These are phyloP conservation scores for Venturia pyrina DNA, from an alignment of 2,329 filamentous ascomycete species.

Conservation along the genomic window DNA sequence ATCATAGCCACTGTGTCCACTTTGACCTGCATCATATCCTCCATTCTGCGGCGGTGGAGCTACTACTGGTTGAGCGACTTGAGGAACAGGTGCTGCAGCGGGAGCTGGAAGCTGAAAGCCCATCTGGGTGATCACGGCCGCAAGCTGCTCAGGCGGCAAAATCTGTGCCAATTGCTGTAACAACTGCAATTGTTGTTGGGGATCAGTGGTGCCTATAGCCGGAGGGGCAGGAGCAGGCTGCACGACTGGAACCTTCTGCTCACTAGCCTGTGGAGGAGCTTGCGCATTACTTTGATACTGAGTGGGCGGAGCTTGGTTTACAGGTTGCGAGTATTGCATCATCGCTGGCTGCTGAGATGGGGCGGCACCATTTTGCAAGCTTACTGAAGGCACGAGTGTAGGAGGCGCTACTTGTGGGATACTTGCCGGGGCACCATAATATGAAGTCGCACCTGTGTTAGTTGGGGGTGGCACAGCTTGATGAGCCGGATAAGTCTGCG, in stretches of 20 bases:
- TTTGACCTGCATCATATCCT: background rate
- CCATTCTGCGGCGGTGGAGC: constrained; percentile 8
- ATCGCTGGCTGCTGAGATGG: background rate
- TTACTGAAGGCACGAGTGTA: constrained; percentile 5
- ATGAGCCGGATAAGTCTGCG: constrained; percentile 7
- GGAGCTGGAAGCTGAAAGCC: constrained; percentile 8
- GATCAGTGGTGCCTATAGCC: background rate
- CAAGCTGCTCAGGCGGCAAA: constrained; percentile 10
- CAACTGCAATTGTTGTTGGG: constrained; percentile 14
- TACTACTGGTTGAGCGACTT: constrained; percentile 8
- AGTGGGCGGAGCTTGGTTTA: constrained; percentile 1
- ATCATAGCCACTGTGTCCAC: constrained; percentile 1
- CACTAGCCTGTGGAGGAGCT: background rate
- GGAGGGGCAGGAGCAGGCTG: background rate
- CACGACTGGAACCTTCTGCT: background rate
- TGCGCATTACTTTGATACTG: constrained; percentile 6
- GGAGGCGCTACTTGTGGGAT: constrained; percentile 1
- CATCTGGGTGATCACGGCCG: constrained; percentile 6
- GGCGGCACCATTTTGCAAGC: constrained; percentile 6
- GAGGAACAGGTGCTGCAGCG: constrained; percentile 2
- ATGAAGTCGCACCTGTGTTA: constrained; percentile 6
- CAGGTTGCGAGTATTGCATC: constrained; percentile 5
- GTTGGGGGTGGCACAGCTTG: constrained; percentile 11
- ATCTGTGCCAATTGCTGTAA: constrained; percentile 7
- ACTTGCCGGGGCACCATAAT: constrained; percentile 1